Evolutionary conservation across 1,284 basidiomycete genomes (phyloP), one percentile per base, ranked within the genome.

Genomic region (Irpex rosettiformis): DNA sequence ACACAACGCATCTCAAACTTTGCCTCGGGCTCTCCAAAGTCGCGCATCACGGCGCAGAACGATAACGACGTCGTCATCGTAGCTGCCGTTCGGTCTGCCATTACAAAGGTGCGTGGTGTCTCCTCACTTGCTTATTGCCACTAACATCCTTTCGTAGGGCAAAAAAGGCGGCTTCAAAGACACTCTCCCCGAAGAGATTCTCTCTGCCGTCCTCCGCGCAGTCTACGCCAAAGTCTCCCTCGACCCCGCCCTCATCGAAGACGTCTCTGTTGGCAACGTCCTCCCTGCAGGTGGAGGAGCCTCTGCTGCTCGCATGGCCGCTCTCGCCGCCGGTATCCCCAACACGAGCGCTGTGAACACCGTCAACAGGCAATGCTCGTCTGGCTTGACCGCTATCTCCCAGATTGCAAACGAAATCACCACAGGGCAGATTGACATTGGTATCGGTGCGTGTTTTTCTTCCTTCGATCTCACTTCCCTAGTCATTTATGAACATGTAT

Each of bases 111-210:
- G 21, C 55, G 74, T 65, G 21, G 11, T 13, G 40, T 6, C 0
- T 47, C 3, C 21, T 24, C 8, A 24, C n/a, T n/a, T 22, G 8
- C 18, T 1, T 11, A 10, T 10, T 27, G 13, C 4, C 25, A 16
- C 18, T 8, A 10, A 40, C 28, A 30, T 52, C 4, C 16, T n/a
- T 55, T 27, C n/a, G 42, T 22, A 91, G 86, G 86, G 85, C 28
- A 91, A 84, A 75, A 97, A 96, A 74, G 96, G 96, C 58, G 94
- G 93, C 13, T 95, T 98, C 80, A 94, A 97, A 73, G 94, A 96
- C 73, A 93, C 92, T 25, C 82, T 86, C 54, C 93, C 94, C 10
- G 96, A 98, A 69, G 91, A 96, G 67, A 79, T 97, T 66, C 86
- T 98, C 63, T 88, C 90, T 24, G 88, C 86, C 60, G 90, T 94